Evolutionary conservation across 1,284 basidiomycete species (phyloP).

Genomic region (Heimioporus retisporus): DNA sequence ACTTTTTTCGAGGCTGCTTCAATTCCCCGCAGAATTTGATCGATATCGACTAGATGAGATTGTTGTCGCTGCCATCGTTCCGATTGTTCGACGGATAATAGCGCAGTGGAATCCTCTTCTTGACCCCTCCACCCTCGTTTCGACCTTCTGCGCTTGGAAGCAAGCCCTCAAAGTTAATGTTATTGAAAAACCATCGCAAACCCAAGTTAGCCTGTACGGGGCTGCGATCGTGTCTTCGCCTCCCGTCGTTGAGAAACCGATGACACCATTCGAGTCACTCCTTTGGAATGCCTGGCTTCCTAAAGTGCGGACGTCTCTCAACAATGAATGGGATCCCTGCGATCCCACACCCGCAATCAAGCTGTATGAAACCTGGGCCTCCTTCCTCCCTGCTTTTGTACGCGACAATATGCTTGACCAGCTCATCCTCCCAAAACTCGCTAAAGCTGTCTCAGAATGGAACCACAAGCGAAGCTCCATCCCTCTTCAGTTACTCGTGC

Average conservation of each 20-base stretch:
- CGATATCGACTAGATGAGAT: conserved; percentile 90
- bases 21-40: conserved; percentile 85
- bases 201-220: conserved; percentile 70
- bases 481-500: conserved; percentile 85
- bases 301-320: conserved; percentile 90
- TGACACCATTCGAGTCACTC: conserved; percentile 97
- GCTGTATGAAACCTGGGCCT: conserved; percentile 91
- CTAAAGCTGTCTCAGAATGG: conserved; percentile 89
- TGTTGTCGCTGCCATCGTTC: conserved; percentile 90
- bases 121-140: conserved; percentile 69
- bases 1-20: conserved; percentile 77
- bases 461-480: conserved; percentile 66
- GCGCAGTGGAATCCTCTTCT: conserved; percentile 80
- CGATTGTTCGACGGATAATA: conserved; percentile 76
- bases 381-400: conserved; percentile 91
- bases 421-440: conserved; percentile 93
- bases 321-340: conserved; percentile 92
- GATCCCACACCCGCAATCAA: conserved; percentile 81
- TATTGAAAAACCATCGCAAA: conserved; percentile 51
- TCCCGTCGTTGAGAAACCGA: conserved; percentile 63
- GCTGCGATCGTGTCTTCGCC: conserved; percentile 46
- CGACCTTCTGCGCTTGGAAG: conserved; percentile 78
- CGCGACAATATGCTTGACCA: conserved; percentile 97
- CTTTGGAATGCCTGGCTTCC: conserved; percentile 98
- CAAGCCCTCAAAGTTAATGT: conserved; percentile 69